Evolutionary conservation across 73 alveolate species (phyloP).

Genomic region (Effrenium voratum): DNA sequence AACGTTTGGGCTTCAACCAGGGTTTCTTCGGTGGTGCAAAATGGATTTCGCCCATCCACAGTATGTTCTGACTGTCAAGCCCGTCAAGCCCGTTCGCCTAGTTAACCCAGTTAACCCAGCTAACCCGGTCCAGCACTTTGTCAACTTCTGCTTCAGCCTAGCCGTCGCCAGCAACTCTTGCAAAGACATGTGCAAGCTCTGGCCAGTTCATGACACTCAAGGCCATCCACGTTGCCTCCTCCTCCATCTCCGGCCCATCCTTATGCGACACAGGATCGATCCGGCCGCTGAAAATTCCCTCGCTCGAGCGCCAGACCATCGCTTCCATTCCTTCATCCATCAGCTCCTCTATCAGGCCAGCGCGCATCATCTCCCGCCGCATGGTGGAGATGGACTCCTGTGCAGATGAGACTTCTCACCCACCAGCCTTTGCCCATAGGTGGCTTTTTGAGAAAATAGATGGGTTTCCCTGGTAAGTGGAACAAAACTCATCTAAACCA

Average conservation of each 20-base stretch:
- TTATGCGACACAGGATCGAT: neutral
- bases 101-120: too few species aligned
- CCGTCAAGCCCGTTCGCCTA: too few species aligned
- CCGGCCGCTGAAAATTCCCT: neutral
- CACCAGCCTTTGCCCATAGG: too few species aligned
- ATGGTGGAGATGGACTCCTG: slow-evolving; percentile 80
- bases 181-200: neutral
- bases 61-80: too few species aligned
- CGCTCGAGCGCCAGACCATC: slow-evolving; percentile 24
- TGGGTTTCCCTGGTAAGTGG: too few species aligned
- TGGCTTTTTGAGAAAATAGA: too few species aligned
- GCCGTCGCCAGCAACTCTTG: neutral
- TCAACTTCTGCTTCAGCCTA: slow-evolving; percentile 77
- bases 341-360: slow-evolving; percentile 73
- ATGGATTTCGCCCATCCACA: too few species aligned
- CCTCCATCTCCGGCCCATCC: slow-evolving; percentile 82
- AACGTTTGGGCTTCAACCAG: too few species aligned
- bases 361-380: slow-evolving; percentile 90
- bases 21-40: too few species aligned
- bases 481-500: too few species aligned
- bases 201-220: neutral
- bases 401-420: too few species aligned
- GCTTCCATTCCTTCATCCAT: slow-evolving; percentile 86
- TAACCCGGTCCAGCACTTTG: slow-evolving; percentile 76
- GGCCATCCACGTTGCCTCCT: neutral